Conservation (phyloP, 768 basidiomycete genomes). For the Calocybe cyanea region DNA sequence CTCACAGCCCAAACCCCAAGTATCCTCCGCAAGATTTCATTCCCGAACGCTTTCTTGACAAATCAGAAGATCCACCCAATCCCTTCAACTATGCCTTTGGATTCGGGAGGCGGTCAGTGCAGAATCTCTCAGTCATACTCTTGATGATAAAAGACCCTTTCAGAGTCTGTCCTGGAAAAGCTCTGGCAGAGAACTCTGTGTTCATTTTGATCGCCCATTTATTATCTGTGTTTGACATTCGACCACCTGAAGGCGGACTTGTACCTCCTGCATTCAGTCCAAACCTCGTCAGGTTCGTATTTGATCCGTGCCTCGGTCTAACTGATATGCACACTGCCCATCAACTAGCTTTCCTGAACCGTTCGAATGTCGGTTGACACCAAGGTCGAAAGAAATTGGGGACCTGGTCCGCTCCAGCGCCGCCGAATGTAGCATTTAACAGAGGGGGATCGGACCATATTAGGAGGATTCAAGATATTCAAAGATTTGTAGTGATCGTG, state of each 20-base stretch:
- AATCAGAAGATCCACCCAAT: background rate
- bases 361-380: conserved; percentile 9
- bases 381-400: no score
- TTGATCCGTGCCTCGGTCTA: background rate
- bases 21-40: conserved; percentile 6
- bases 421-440: no score
- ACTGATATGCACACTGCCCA: background rate
- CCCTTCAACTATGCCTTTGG: conserved; percentile 5
- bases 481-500: no score
- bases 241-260: background rate
- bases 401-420: no score
- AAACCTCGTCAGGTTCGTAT: conserved; percentile 5
- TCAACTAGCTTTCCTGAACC: conserved; percentile 4
- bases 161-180: conserved; percentile 10
- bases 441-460: no score
- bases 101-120: conserved; percentile 6
- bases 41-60: conserved; percentile 9
- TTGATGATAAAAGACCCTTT: background rate
- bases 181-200: no score
- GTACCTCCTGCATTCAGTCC: background rate
- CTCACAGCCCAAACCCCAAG: background rate
- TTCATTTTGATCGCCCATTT: no score
- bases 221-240: conserved; percentile 5
- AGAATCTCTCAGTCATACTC: background rate
- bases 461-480: no score